Evolutionary conservation across 352 stramenopile genomes (phyloP).

Genomic region (Pythium aristosporum): DNA sequence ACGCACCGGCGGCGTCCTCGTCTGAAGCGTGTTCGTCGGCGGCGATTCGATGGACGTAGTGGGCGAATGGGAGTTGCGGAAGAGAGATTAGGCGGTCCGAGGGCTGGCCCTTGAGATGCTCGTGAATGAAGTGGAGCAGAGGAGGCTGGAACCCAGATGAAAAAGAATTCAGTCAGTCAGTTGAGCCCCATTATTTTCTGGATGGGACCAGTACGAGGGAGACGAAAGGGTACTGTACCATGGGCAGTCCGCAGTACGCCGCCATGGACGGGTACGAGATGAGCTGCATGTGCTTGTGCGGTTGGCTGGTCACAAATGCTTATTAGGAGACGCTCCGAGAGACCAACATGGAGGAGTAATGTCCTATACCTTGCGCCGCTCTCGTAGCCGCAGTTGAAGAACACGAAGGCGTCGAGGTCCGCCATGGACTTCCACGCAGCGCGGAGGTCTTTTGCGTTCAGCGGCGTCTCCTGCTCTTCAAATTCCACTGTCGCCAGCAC

Average conservation of each 20-base stretch:
- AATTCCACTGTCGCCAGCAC: conserved; percentile 77
- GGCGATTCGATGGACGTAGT: conserved; percentile 69
- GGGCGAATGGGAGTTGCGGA: conserved; percentile 63
- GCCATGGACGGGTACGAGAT: conserved; percentile 80
- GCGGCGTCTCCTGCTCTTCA: conserved; percentile 56
- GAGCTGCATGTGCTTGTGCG: conserved; percentile 88
- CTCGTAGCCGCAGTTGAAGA: conserved; percentile 85
- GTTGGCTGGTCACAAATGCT: conserved; percentile 42
- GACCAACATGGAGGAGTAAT: background rate
- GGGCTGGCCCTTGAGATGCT: conserved; percentile 38
- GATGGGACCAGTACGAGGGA: background rate
- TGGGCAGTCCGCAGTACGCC: conserved; percentile 52
- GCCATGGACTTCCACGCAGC: conserved; percentile 77
- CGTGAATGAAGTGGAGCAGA: conserved; percentile 71
- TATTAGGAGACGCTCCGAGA: background rate
- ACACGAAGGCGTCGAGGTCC: conserved; percentile 70
- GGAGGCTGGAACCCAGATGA: conserved; percentile 43
- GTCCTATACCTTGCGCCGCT: conserved; percentile 61
- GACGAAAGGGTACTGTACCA: conserved; percentile 31
- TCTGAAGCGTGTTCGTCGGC: conserved; percentile 37
- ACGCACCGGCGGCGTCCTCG: conserved; percentile 41
- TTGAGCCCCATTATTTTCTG: background rate
- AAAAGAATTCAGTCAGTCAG: conserved; percentile 14
- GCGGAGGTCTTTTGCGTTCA: conserved; percentile 50
- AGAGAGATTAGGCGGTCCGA: conserved; percentile 48